A percentile compares a stretch with the other conserved stretches of the same genome.
Evolutionary conservation across 768 basidiomycete species (phyloP).

Genomic region (Amanita exitialis): DNA sequence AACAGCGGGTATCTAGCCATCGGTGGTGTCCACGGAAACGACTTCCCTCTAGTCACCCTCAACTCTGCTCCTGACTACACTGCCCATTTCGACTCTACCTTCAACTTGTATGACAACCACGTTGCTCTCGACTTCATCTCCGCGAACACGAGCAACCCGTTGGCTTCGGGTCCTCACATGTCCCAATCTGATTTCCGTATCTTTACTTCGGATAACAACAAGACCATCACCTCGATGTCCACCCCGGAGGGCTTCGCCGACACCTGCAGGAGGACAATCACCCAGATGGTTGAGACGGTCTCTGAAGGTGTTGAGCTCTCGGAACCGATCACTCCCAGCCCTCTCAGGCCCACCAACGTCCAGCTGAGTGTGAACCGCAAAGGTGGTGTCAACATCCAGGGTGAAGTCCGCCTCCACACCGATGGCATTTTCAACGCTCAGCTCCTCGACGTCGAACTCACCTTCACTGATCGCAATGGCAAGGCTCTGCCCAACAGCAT

Average conservation of each 20-base stretch:
- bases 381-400: neutral
- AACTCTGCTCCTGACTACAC: neutral
- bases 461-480: neutral
- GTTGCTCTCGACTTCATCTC: constrained; percentile 1
- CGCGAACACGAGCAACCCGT: constrained; percentile 1
- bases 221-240: constrained; percentile 1
- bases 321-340: neutral
- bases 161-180: neutral
- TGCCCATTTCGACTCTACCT: constrained; percentile 3
- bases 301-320: neutral
- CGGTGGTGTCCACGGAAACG: constrained; percentile 19
- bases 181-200: neutral
- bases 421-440: neutral
- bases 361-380: neutral
- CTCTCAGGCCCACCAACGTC: neutral
- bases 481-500: neutral
- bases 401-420: neutral
- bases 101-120: neutral
- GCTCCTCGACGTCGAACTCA: neutral
- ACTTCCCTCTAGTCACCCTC: constrained; percentile 14
- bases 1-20: constrained; percentile 8
- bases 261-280: neutral
- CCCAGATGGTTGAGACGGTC: neutral
- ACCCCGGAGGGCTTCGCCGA: neutral
- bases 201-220: neutral